These are phyloP conservation scores for Kluyveromyces siamensis DNA, from an alignment of 805 yeast species.

Conservation along the genomic window DNA sequence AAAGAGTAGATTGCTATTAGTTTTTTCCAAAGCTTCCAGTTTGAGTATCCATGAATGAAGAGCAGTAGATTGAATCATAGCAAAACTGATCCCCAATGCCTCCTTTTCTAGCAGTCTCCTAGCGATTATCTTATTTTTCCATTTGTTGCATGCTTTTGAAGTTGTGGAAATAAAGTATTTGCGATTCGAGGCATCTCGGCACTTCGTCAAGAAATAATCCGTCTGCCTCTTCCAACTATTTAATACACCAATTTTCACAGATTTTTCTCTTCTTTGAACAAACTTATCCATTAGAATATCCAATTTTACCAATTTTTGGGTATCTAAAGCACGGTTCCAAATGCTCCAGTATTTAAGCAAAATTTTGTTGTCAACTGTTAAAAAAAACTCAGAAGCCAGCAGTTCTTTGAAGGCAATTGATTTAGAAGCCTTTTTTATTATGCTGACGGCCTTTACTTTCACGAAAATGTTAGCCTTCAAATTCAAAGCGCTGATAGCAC, in stretches of 20 bases:
- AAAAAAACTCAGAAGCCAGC: not conserved
- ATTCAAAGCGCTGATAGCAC: not conserved
- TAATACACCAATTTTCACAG: constrained; percentile 1
- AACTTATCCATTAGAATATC: constrained; percentile 6
- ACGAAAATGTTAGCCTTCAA: constrained; percentile 7
- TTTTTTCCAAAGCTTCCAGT: constrained; percentile 8
- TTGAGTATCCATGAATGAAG: constrained; percentile 19
- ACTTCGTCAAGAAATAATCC: constrained; percentile 5
- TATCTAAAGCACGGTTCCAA: constrained; percentile 2
- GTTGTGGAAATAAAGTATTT: constrained; percentile 3
- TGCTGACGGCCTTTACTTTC: constrained; percentile 7
- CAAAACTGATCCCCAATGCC: constrained; percentile 1
- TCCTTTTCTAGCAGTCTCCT: not conserved
- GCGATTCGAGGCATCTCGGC: constrained; percentile 7
- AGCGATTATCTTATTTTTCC: not conserved
- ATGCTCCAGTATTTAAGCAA: not conserved
- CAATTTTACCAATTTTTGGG: constrained; percentile 3
- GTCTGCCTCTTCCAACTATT: constrained; percentile 7
- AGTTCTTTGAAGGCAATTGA: constrained; percentile 5
- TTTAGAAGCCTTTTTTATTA: constrained; percentile 7
- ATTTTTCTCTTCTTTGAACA: not conserved
- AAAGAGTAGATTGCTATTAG: constrained; percentile 5
- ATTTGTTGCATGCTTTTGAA: not conserved
- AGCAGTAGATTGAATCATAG: constrained; percentile 16
- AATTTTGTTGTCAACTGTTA: not conserved